A percentile compares a stretch with the other conserved stretches of the same genome.
Evolutionary conservation across 2,329 filamentous ascomycete genomes (phyloP).

Genomic region (Curvularia sp.): DNA sequence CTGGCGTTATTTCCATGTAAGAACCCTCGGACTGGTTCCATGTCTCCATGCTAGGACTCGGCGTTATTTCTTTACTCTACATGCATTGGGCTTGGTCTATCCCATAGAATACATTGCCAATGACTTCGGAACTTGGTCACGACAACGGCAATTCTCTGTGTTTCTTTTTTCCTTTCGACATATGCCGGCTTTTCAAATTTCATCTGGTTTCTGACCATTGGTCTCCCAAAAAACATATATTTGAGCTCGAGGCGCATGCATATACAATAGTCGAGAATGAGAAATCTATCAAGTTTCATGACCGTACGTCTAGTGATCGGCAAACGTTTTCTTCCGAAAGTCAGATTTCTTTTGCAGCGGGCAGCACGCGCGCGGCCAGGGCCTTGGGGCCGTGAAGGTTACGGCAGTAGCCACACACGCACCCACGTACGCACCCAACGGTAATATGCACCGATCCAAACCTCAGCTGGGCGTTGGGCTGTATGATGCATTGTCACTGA

Average conservation of each 20-base stretch:
- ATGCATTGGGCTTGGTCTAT: constrained; percentile 10
- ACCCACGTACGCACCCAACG: neutral
- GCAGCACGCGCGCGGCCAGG: neutral
- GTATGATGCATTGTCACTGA: neutral
- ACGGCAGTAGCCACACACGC: neutral
- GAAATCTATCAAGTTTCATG: neutral
- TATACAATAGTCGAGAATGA: neutral
- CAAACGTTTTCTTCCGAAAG: neutral
- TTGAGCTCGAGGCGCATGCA: neutral
- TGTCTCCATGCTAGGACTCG: constrained; percentile 15
- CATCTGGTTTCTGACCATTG: neutral
- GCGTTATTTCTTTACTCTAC: constrained; percentile 7
- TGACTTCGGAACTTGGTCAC: constrained; percentile 5
- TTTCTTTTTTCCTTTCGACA: constrained; percentile 1
- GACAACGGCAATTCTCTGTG: neutral
- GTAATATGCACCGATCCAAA: neutral
- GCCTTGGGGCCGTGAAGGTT: neutral
- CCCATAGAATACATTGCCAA: constrained; percentile 12
- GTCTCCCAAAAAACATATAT: neutral
- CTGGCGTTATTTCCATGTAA: constrained; percentile 35
- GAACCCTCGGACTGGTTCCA: constrained; percentile 35
- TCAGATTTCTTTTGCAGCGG: constrained; percentile 1
- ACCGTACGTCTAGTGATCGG: neutral
- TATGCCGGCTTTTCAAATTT: neutral
- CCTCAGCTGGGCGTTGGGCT: neutral